Percentiles rank a stretch among this genome's conserved stretches.
These are phyloP conservation scores for Claviceps humidiphila DNA, from an alignment of 2,329 filamentous ascomycete genomes.

Conservation along the genomic window DNA sequence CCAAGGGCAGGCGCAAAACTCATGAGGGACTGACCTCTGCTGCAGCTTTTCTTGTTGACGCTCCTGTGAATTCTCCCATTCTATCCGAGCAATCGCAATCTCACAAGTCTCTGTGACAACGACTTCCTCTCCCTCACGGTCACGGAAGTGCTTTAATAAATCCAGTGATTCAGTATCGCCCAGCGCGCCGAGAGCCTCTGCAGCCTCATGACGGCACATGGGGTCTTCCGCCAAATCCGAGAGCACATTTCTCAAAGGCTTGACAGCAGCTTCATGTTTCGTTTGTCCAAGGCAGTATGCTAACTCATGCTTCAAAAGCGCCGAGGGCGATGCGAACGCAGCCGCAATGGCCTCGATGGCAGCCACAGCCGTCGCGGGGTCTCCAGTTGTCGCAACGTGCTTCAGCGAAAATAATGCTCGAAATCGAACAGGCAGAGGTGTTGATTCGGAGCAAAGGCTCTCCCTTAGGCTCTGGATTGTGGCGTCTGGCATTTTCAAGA, in stretches of 20 bases:
- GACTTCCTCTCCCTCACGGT: constrained; percentile 61
- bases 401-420: constrained; percentile 96
- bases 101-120: constrained; percentile 94
- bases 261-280: constrained; percentile 59
- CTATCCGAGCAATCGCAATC: constrained; percentile 84
- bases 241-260: constrained; percentile 60
- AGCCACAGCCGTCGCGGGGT: constrained; percentile 40
- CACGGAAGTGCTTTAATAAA: constrained; percentile 58
- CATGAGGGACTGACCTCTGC: constrained; percentile 48
- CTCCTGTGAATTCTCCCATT: constrained; percentile 75
- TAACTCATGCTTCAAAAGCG: constrained; percentile 87
- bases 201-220: constrained; percentile 95
- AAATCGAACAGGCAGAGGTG: constrained; percentile 78
- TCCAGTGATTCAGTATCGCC: constrained; percentile 62
- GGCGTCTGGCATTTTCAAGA: constrained; percentile 14
- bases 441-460: constrained; percentile 66
- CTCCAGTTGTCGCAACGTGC: constrained; percentile 63
- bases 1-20: constrained; percentile 1
- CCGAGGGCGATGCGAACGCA: constrained; percentile 71
- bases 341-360: constrained; percentile 75
- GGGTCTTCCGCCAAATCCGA: constrained; percentile 70
- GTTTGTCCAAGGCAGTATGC: constrained; percentile 95
- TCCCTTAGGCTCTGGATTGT: constrained; percentile 55
- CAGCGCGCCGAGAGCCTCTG: constrained; percentile 83
- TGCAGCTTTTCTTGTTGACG: constrained; percentile 64